Evolutionary conservation across 192 early-diverging fungal genomes (phyloP), one percentile per base, ranked within the genome.

Genomic region (Chytriomyces sp.): DNA sequence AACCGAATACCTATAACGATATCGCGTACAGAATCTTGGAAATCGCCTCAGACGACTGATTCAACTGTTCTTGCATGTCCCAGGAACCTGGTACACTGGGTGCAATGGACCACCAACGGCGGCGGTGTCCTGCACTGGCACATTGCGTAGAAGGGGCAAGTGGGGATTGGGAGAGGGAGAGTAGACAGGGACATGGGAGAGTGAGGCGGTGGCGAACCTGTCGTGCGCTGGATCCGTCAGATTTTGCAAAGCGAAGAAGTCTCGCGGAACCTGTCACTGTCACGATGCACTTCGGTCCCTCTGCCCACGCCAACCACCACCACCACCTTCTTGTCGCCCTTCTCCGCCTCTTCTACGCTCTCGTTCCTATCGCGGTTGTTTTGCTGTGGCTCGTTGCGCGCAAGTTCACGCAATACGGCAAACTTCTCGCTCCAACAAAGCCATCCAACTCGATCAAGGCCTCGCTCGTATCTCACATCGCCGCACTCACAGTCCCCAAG

Each of bases 1-100:
- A 61, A 34, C 59, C 59, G 33, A 61, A 61, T 61, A 61, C 59
- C 59, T 61, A 61, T 61, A 61, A 61, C 59, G 59, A 61, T 36
- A 61, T 61, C 33, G 59, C 59, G 59, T 61, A 36, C 32, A 22
- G 34, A 31, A 57, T 36, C 12, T 31, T 61, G 59, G 33, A 61
- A 37, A 36, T 61, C 59, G 59, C 59, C 59, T 61, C 59, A 61
- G 38, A 61, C 59, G 59, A 31, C 33, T 30, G 59, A 61, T 61
- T 61, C 55, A 33, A 17, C 36, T 61, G 2, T 37, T 61, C 59
- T 61, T 61, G 59, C 59, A 61, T 37, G 59, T 61, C 59, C 59
- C 59, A 61, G 59, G 22, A 31, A 37, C 59, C 59, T 12, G 12
- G 19, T 33, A 56, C 30, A 25, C 54, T 56, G 30, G n/a, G n/a